These are phyloP conservation scores for Thermochaetoides thermophila DNA, from an alignment of 495 filamentous ascomycete genomes.

Conservation along the genomic window DNA sequence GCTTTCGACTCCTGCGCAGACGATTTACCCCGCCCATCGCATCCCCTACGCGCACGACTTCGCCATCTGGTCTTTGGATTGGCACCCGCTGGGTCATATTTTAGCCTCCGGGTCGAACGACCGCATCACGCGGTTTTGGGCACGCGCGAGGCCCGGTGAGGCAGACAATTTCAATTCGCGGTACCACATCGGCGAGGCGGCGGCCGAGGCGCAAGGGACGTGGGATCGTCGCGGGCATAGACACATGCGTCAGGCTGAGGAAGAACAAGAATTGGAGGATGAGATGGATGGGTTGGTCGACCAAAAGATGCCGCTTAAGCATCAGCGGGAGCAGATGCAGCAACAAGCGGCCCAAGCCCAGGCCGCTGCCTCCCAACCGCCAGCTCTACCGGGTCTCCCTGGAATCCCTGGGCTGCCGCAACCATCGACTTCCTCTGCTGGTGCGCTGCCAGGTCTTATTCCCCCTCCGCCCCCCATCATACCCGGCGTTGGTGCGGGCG, in stretches of 20 bases:
- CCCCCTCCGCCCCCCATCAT: conserved; percentile 16
- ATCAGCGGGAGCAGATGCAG: conserved; percentile 11
- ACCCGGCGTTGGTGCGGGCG: conserved; percentile 18
- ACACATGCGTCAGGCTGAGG: conserved; percentile 72
- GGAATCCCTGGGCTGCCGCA: conserved; percentile 20
- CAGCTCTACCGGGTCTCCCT: conserved; percentile 33
- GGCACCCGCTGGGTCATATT: conserved; percentile 92
- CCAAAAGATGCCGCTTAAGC: conserved; percentile 78
- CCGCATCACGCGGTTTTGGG: conserved; percentile 92
- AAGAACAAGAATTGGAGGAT: conserved; percentile 84
- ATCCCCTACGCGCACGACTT: conserved; percentile 80
- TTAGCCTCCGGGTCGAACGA: conserved; percentile 98
- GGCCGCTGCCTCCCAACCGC: not conserved
- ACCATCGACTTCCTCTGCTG: conserved; percentile 10
- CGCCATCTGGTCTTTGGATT: conserved; percentile 92
- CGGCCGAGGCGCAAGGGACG: conserved; percentile 82
- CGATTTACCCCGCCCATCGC: conserved; percentile 76
- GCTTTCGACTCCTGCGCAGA: conserved; percentile 59
- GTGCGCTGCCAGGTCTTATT: conserved; percentile 11
- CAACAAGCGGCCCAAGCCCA: not conserved
- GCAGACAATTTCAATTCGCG: conserved; percentile 64
- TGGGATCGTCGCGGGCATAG: conserved; percentile 72
- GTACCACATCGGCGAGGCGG: conserved; percentile 87
- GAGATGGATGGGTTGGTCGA: conserved; percentile 89
- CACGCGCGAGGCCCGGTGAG: conserved; percentile 74